Base-by-base conservation (phyloP, 192 early-diverging fungal species). In the Coemansia sp. region DNA sequence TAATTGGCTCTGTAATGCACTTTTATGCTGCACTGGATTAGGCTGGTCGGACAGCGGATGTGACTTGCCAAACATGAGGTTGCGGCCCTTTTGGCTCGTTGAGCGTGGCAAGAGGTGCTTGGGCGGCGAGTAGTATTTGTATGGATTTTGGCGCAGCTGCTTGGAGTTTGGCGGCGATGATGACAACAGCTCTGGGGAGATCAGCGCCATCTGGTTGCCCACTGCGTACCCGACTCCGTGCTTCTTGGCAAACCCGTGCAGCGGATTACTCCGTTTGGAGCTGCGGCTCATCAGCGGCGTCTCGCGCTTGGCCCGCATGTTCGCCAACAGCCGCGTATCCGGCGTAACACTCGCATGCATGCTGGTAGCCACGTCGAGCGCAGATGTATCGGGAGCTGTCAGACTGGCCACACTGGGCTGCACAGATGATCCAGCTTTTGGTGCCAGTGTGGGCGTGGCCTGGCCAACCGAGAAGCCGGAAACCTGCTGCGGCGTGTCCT, bases 81-180 rank as follows among this genome's bases (percentile, higher is more conserved):
- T 79, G 26, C 76, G 62, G 18, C 64, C 67, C 47, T 62, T 69
- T 49, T 65, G 63, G 5, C 42, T 40, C n/a, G 46, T 20, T 0
- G 47, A 37, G 5, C 71, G 61, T 7, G 56, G 60, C 37, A 59
- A 26, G 10, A 62, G 21, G 28, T 52, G 73, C 56, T 79, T 79
- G 21, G 76, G 76, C 34, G 76, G 76, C 67, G 76, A 79, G 61
- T 73, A 79, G 38, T 79, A 73, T 34, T 70, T 72, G 69, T 79
- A 79, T 12, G 76, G 70, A 40, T 79, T 67, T 34, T 68, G 53
- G 17, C 70, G 67, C 66, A 79, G 63, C 44, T 79, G 76, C 71
- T 66, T 69, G 3, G 67, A 54, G 7, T 70, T 73, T 12, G 76
- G 76, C 34, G 76, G 76, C n/a, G 76, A 79, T 26, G 76, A 79